Conservation (phyloP, 305 asterid genomes). For the Euphrasia arctica region DNA sequence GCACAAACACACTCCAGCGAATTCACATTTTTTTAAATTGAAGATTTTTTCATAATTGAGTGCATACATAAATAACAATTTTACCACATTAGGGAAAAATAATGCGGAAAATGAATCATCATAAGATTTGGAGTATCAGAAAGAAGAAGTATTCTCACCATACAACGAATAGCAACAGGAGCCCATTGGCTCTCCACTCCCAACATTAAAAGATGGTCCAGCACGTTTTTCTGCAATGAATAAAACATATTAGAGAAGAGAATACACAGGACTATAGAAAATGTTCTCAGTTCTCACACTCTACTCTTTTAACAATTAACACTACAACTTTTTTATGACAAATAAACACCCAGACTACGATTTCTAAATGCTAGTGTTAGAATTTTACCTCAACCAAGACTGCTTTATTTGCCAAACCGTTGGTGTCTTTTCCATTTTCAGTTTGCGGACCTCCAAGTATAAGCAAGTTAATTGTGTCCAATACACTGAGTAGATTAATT, state of each 20-base stretch:
- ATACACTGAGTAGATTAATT: slow-evolving; percentile 73
- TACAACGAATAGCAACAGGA: slow-evolving; percentile 87
- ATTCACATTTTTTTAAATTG: neutral
- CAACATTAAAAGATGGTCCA: slow-evolving; percentile 85
- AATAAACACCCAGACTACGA: neutral
- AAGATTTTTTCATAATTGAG: slow-evolving; percentile 6
- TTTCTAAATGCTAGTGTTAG: slow-evolving; percentile 14
- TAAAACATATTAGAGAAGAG: neutral
- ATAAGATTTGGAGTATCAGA: neutral
- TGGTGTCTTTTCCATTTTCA: slow-evolving; percentile 70
- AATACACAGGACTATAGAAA: neutral
- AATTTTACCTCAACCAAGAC: slow-evolving; percentile 77
- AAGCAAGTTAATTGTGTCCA: slow-evolving; percentile 85
- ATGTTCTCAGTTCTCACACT: neutral
- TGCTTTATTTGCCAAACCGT: slow-evolving; percentile 64
- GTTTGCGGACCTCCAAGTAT: slow-evolving; percentile 64
- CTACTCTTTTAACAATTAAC: neutral
- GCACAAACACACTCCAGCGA: slow-evolving; percentile 8
- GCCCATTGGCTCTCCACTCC: slow-evolving; percentile 99
- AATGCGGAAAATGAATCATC: neutral
- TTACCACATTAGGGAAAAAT: neutral
- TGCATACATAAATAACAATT: neutral
- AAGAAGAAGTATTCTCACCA: slow-evolving; percentile 44
- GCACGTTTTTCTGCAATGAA: slow-evolving; percentile 27
- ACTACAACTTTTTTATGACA: neutral